A percentile compares a stretch with the other conserved stretches of the same genome.
Conservation (phyloP, 352 stramenopile genomes). For the Phytopythium sindhum region DNA sequence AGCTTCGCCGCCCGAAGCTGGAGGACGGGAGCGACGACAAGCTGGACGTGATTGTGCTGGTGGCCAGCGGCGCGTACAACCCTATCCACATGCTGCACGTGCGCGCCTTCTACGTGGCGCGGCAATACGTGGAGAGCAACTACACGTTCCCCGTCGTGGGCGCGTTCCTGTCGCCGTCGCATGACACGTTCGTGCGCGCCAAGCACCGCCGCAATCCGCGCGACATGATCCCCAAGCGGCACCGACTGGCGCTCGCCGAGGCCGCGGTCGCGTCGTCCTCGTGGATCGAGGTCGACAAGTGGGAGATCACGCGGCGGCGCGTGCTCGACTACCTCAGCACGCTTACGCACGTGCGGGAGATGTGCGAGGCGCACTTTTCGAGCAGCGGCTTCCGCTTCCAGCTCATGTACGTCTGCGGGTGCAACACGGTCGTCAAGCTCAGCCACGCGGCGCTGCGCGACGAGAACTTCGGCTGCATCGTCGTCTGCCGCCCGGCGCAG, state of each 20-base stretch:
- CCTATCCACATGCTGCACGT: conserved; percentile 79
- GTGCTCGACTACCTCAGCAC: conserved; percentile 79
- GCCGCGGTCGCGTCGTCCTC: conserved; percentile 59
- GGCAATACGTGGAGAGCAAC: conserved; percentile 75
- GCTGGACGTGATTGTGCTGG: conserved; percentile 67
- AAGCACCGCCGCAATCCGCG: conserved; percentile 69
- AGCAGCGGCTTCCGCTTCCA: conserved; percentile 49
- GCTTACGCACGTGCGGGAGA: conserved; percentile 66
- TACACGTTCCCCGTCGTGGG: conserved; percentile 77
- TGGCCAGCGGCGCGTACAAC: conserved; percentile 74
- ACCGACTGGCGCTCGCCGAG: conserved; percentile 63
- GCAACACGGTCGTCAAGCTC: conserved; percentile 77
- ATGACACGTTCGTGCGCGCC: conserved; percentile 69
- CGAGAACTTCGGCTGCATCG: conserved; percentile 70
- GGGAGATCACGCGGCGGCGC: conserved; percentile 70
- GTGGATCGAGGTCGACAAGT: conserved; percentile 85
- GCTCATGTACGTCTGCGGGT: conserved; percentile 74
- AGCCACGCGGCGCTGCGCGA: conserved; percentile 64
- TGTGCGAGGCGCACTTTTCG: conserved; percentile 67
- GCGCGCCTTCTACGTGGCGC: conserved; percentile 69
- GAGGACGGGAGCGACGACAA: conserved; percentile 6
- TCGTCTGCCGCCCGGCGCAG: conserved; percentile 60
- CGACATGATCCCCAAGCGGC: conserved; percentile 74
- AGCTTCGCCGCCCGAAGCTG: conserved; percentile 15
- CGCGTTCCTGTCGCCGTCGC: conserved; percentile 72